These are phyloP conservation scores for Fraxinus platypoda DNA, from an alignment of 305 asterid species.

Conservation along the genomic window DNA sequence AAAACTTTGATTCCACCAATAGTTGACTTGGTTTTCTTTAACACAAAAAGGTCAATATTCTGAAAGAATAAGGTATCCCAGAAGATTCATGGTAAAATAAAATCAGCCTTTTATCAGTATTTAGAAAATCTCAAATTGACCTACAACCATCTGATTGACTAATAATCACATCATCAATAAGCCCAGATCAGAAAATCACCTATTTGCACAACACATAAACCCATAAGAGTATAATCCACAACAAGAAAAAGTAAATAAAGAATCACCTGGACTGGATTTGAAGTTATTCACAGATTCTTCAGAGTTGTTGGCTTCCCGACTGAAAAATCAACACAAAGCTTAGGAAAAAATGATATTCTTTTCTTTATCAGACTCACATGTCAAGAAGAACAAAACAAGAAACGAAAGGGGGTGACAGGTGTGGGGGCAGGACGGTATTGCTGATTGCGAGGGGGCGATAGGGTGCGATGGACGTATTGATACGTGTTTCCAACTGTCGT, in stretches of 20 bases:
- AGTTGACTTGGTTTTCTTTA: background rate
- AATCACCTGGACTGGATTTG: background rate
- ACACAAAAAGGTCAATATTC: background rate
- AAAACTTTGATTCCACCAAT: background rate
- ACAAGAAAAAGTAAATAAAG: background rate
- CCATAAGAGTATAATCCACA: background rate
- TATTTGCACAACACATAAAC: background rate
- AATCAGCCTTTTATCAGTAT: background rate
- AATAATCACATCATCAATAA: background rate
- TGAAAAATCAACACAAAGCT: background rate
- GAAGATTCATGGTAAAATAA: background rate
- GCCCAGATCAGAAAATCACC: background rate
- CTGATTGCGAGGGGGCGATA: background rate
- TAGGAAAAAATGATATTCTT: background rate
- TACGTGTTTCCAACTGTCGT: background rate
- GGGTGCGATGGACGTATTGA: background rate
- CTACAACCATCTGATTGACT: background rate
- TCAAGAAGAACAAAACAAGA: background rate
- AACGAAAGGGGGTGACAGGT: background rate
- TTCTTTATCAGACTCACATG: background rate
- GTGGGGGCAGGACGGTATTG: background rate
- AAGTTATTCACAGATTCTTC: background rate
- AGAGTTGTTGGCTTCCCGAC: background rate
- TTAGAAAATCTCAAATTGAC: background rate
- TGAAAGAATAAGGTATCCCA: background rate